A percentile compares a stretch with the other conserved stretches of the same genome.
These are phyloP conservation scores for Omphalea diandra DNA, from an alignment of 441 rosid genomes.

Conservation along the genomic window DNA sequence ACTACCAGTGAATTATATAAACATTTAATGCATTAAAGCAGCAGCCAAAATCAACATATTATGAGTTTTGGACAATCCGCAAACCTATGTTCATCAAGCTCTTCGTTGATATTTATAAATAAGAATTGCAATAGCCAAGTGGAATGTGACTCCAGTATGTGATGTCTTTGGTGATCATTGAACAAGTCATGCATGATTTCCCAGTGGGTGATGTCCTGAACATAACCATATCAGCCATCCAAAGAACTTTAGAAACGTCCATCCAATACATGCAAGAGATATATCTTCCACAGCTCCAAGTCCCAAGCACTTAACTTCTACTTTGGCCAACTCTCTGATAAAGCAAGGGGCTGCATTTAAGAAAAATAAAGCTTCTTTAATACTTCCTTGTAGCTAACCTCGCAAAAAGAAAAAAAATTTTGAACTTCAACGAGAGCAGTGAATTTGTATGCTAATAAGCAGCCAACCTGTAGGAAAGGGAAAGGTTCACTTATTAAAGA, in stretches of 20 bases:
- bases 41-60: neutral
- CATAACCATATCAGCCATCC: neutral
- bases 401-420: neutral
- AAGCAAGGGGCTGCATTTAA: slow-evolving; percentile 21
- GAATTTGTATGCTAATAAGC: neutral
- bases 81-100: too few species aligned
- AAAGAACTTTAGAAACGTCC: slow-evolving; percentile 3
- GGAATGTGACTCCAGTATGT: neutral
- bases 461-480: neutral
- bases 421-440: neutral
- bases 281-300: neutral
- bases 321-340: slow-evolving; percentile 23
- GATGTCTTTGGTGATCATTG: neutral
- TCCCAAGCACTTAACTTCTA: slow-evolving; percentile 12
- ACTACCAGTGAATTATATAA: neutral
- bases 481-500: neutral
- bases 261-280: slow-evolving; percentile 10
- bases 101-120: too few species aligned
- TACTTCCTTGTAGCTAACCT: neutral
- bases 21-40: neutral
- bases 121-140: slow-evolving; percentile 9
- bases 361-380: slow-evolving; percentile 7
- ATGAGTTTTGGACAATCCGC: neutral
- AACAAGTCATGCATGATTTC: neutral
- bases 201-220: neutral